These are phyloP conservation scores for Candida koratica DNA, from an alignment of 805 yeast genomes.

Conservation along the genomic window DNA sequence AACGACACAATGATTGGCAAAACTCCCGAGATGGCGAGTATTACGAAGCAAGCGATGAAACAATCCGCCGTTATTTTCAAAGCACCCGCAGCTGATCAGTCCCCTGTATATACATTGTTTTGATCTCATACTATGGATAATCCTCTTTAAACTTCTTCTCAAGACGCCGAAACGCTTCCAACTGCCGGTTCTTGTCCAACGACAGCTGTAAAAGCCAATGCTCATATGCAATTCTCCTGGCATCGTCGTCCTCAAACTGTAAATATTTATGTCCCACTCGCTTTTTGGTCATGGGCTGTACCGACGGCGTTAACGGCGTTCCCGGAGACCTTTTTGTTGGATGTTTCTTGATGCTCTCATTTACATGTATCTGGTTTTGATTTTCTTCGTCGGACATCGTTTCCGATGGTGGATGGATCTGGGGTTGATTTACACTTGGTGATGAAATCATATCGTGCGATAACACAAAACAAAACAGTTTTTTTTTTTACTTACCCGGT, in stretches of 20 bases:
- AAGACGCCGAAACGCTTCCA: constrained; percentile 24
- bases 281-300: constrained; percentile 13
- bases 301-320: constrained; percentile 33
- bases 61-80: constrained; percentile 48
- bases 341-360: background rate
- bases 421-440: too few species aligned
- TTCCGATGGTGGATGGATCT: too few species aligned
- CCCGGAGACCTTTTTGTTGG: constrained; percentile 29
- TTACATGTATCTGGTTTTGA: background rate
- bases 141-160: constrained; percentile 22
- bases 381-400: background rate
- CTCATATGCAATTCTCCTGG: constrained; percentile 24
- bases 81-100: constrained; percentile 39
- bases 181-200: constrained; percentile 21
- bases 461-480: too few species aligned
- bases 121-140: background rate
- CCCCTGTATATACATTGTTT: background rate
- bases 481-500: too few species aligned
- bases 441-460: too few species aligned
- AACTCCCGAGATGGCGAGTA: constrained; percentile 33
- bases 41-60: constrained; percentile 43
- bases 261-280: constrained; percentile 19
- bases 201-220: constrained; percentile 29
- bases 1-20: constrained; percentile 57
- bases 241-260: constrained; percentile 7